These are phyloP conservation scores for Gliomastix tumulicola DNA, from an alignment of 2,329 filamentous ascomycete genomes.

Conservation along the genomic window DNA sequence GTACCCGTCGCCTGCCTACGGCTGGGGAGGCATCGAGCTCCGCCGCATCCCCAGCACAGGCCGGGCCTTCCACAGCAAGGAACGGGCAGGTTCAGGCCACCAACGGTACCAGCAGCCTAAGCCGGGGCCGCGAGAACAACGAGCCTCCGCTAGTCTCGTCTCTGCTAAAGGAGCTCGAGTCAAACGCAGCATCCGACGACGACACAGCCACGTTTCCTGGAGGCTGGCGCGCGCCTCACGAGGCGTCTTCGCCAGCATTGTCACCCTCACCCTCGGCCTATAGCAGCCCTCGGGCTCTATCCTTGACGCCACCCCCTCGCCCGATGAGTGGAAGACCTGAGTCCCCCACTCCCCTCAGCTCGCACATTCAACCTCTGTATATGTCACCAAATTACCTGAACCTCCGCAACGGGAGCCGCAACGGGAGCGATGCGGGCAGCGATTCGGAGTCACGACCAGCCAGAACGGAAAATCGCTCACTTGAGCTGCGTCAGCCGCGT, in stretches of 20 bases:
- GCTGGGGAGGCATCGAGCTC: slow-evolving; percentile 37
- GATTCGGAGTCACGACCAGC: slow-evolving; percentile 31
- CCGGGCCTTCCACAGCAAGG: slow-evolving; percentile 10
- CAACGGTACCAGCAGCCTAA: slow-evolving; percentile 2
- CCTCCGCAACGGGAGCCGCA: slow-evolving; percentile 25
- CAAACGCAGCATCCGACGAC: slow-evolving; percentile 51
- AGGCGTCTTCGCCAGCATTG: slow-evolving; percentile 53
- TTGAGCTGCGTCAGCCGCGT: slow-evolving; percentile 46
- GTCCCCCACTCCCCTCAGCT: slow-evolving; percentile 62
- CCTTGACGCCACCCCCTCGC: slow-evolving; percentile 62
- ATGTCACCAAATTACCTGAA: slow-evolving; percentile 71
- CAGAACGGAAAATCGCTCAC: slow-evolving; percentile 21
- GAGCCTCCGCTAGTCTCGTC: slow-evolving; percentile 80
- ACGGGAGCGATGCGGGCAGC: slow-evolving; percentile 13
- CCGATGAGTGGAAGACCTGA: slow-evolving; percentile 46
- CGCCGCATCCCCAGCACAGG: slow-evolving; percentile 16
- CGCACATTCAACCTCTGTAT: slow-evolving; percentile 65
- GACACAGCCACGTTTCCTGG: slow-evolving; percentile 27
- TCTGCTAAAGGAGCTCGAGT: slow-evolving; percentile 80
- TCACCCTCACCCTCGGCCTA: slow-evolving; percentile 59
- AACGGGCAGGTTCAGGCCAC: too few species aligned
- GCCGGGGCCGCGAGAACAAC: slow-evolving; percentile 22
- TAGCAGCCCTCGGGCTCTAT: slow-evolving; percentile 61
- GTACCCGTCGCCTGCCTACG: slow-evolving; percentile 60
- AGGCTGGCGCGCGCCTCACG: slow-evolving; percentile 20